A percentile compares a stretch with the other conserved stretches of the same genome.
These are phyloP conservation scores for Vigna hirtella DNA, from an alignment of 306 rosid species.

Conservation along the genomic window DNA sequence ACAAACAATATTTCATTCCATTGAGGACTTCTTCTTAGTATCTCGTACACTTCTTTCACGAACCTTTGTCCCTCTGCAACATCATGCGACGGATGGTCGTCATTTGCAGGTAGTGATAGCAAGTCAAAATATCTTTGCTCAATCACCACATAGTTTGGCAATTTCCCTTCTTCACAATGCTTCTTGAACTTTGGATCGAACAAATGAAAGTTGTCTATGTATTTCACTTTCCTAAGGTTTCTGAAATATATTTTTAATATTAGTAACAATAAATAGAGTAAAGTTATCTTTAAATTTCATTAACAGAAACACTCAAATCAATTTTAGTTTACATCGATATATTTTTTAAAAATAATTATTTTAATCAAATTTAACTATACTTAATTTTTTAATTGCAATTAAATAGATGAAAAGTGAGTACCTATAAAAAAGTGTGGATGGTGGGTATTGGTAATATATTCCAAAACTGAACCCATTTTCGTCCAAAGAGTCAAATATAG, in stretches of 20 bases:
- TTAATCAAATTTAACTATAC: too few relatives aligned
- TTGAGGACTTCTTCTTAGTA: slow-evolving; percentile 72
- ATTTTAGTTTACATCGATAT: too few relatives aligned
- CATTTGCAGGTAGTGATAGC: slow-evolving; percentile 57
- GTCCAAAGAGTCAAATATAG: slow-evolving; percentile 77
- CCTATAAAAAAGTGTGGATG: slow-evolving; percentile 79
- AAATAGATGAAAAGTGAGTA: background rate
- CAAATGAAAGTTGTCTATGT: slow-evolving; percentile 55
- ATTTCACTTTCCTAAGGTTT: slow-evolving; percentile 70
- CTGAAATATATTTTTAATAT: slow-evolving; percentile 41
- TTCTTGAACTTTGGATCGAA: slow-evolving; percentile 63
- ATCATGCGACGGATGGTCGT: slow-evolving; percentile 88
- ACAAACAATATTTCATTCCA: slow-evolving; percentile 79
- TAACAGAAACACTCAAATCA: too few relatives aligned
- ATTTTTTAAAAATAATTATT: too few relatives aligned
- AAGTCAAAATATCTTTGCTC: slow-evolving; percentile 72
- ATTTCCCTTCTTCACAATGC: slow-evolving; percentile 70
- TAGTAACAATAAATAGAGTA: too few relatives aligned
- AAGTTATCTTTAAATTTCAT: too few relatives aligned
- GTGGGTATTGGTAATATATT: slow-evolving; percentile 66
- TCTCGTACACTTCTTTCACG: slow-evolving; percentile 69
- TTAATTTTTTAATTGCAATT: too few relatives aligned
- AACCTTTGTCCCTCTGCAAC: slow-evolving; percentile 72
- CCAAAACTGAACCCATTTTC: slow-evolving; percentile 73
- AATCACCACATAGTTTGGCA: slow-evolving; percentile 79